Conservation (phyloP, 345 rosid genomes). For the Linum trigynum region DNA sequence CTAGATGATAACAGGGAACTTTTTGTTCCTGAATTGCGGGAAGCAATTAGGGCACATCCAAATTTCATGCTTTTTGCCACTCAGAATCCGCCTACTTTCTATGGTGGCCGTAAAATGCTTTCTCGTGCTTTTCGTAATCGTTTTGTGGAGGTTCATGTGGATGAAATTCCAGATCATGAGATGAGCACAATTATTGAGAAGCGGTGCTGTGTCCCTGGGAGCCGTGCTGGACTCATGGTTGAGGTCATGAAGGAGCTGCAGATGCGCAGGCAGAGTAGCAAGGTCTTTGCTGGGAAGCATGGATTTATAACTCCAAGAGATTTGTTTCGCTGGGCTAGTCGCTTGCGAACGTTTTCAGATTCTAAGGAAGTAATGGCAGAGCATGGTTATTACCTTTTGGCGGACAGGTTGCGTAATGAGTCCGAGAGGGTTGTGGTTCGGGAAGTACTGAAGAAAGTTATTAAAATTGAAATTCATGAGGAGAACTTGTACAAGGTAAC, state of each 20-base stretch:
- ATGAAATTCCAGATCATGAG: slow-evolving; percentile 86
- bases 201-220: slow-evolving; percentile 60
- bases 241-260: slow-evolving; percentile 92
- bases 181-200: slow-evolving; percentile 54
- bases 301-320: slow-evolving; percentile 96
- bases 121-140: slow-evolving; percentile 98
- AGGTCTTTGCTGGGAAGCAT: slow-evolving; percentile 97
- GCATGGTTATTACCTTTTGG: slow-evolving; percentile 87
- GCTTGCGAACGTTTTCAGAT: slow-evolving; percentile 55
- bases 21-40: slow-evolving; percentile 74
- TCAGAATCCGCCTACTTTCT: slow-evolving; percentile 85
- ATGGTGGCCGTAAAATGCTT: slow-evolving; percentile 96
- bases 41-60: slow-evolving; percentile 74
- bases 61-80: slow-evolving; percentile 96
- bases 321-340: slow-evolving; percentile 92
- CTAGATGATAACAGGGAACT: slow-evolving; percentile 96
- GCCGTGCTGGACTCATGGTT: slow-evolving; percentile 75
- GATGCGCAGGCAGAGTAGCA: slow-evolving; percentile 78
- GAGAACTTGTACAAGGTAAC: slow-evolving; percentile 62
- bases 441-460: slow-evolving; percentile 63
- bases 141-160: slow-evolving; percentile 96
- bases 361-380: slow-evolving; percentile 75
- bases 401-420: slow-evolving; percentile 87
- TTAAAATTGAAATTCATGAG: slow-evolving; percentile 47
- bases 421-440: slow-evolving; percentile 68